A percentile compares a stretch with the other conserved stretches of the same genome.
Evolutionary conservation across 495 filamentous ascomycete genomes (phyloP).

Genomic region (Penicilliopsis zonata): DNA sequence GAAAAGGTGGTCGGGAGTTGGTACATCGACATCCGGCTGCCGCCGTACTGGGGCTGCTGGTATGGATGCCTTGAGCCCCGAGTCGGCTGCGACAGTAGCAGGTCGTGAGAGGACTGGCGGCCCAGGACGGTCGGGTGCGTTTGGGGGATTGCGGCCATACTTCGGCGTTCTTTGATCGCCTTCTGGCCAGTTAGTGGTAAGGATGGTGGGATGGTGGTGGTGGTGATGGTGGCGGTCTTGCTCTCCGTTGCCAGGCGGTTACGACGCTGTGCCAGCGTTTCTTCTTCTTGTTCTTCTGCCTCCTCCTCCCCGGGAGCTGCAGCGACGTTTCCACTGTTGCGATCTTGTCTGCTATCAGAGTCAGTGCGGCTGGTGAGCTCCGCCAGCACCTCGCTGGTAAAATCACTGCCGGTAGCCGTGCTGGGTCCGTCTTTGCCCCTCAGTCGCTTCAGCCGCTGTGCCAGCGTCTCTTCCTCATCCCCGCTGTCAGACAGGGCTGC

Average conservation of each 20-base stretch:
- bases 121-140: conserved; percentile 36
- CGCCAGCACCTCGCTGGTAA: conserved; percentile 66
- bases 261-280: conserved; percentile 81
- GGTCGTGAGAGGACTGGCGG: conserved; percentile 19
- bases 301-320: conserved; percentile 3
- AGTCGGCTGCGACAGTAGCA: conserved; percentile 7
- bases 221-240: conserved; percentile 26
- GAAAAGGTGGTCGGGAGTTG: conserved; percentile 14
- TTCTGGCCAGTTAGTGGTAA: too few species aligned
- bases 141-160: conserved; percentile 59
- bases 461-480: conserved; percentile 68
- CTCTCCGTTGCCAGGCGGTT: conserved; percentile 67
- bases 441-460: conserved; percentile 58
- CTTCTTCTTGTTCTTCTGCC: conserved; percentile 41
- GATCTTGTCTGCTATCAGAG: conserved; percentile 3
- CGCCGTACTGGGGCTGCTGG: conserved; percentile 6
- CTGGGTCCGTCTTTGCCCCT: conserved; percentile 37
- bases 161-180: conserved; percentile 32
- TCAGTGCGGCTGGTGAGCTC: conserved; percentile 48
- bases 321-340: conserved; percentile 5
- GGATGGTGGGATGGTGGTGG: too few species aligned
- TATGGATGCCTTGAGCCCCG: conserved; percentile 3
- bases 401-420: conserved; percentile 57
- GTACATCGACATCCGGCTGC: conserved; percentile 22
- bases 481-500: conserved; percentile 28